A percentile compares a stretch with the other conserved stretches of the same genome.
Conservation (phyloP, 1,139 yeast genomes). For the Pichia sp. region DNA sequence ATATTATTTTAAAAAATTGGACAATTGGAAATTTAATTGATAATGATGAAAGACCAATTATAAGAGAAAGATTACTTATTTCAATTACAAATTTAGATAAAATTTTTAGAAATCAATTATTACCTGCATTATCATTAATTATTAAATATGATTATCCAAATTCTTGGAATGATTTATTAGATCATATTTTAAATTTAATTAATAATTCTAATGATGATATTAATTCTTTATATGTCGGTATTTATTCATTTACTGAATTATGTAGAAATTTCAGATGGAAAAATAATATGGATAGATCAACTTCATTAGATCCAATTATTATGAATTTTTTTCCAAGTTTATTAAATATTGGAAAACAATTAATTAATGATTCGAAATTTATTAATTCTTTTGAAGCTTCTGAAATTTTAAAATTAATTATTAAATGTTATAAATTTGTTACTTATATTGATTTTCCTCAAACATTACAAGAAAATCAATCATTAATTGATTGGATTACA, state of each 20-base stretch:
- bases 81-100: conserved; percentile 40
- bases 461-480: conserved; percentile 53
- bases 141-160: conserved; percentile 64
- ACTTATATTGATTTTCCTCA: conserved; percentile 75
- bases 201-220: conserved; percentile 41
- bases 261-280: conserved; percentile 75
- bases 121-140: conserved; percentile 63
- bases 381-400: conserved; percentile 38
- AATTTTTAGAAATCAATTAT: conserved; percentile 51
- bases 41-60: conserved; percentile 63
- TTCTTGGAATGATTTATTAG: conserved; percentile 64
- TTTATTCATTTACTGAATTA: conserved; percentile 69
- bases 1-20: conserved; percentile 68
- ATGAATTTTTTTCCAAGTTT: conserved; percentile 63
- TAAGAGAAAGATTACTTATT: conserved; percentile 54
- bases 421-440: conserved; percentile 77
- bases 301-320: conserved; percentile 54
- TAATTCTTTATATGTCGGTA: conserved; percentile 65
- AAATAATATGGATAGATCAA: conserved; percentile 51
- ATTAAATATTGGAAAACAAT: conserved; percentile 55
- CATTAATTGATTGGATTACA: conserved; percentile 66
- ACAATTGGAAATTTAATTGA: conserved; percentile 40
- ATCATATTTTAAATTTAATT: conserved; percentile 52
- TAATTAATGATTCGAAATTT: conserved; percentile 43
- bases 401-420: conserved; percentile 68